Evolutionary conservation across 2,329 filamentous ascomycete species (phyloP), one percentile per base, ranked within the genome.

Genomic region (Stylonectria norvegica): DNA sequence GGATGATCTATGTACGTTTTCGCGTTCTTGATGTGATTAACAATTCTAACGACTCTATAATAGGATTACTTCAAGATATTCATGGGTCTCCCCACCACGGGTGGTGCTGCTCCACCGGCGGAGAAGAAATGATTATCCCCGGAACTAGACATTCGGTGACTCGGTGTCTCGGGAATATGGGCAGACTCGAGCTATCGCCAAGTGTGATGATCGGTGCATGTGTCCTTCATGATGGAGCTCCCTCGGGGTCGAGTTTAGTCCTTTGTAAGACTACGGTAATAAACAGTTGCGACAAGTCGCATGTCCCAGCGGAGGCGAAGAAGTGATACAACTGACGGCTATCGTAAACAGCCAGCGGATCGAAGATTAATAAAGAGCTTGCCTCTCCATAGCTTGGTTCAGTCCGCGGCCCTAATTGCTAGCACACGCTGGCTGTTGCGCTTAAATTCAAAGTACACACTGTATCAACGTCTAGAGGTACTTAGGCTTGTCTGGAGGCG

Each of bases 61-160:
- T 46, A 81, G 77, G 86, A 91, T 58, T 89, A 85, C 53, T 90
- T 90, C 76, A 91, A 93, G 78, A 87, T 93, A 59, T 87, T 87
- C 62, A 89, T 93, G 81, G 86, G 88, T 29, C 67, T 94, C 38
- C 88, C 88, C 3, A 93, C 88, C 4, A 94, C 88, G 1, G 88
- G 87, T 44, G 85, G 86, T 30, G 68, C 73, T 18, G 69, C 75
- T n/a, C 71, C 73, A 8, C 66, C 78, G 2, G 64, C 72, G 38
- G 70, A 80, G 63, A 69, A 73, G 63, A 67, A 74, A 57, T 55
- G 55, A 40, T 12, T 28, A 25, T n/a, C 33, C 15, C 5, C 17
- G 27, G 12, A 11, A 35, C 5, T 7, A 9, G 14, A 16, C 20
- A 17, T 30, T 29, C 18, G 28, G 22, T 20, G 19, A 18, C 17